Base-by-base conservation (phyloP, 1,284 basidiomycete species). In the Neonothopanus nambi region DNA sequence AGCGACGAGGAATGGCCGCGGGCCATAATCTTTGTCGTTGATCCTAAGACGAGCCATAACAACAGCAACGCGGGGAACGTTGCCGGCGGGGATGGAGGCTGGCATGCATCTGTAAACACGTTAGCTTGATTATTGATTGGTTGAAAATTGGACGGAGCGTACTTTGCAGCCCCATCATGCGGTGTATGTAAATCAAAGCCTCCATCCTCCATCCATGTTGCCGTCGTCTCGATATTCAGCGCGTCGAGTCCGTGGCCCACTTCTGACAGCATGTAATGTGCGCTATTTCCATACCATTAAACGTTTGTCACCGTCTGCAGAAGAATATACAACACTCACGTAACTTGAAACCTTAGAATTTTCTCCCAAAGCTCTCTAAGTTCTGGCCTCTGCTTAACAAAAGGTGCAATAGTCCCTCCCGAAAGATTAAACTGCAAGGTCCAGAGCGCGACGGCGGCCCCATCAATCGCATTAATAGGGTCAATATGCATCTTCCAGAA, bases 21-120 rank as follows among this genome's bases (percentile, higher is more conserved):
- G 18, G 11, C 40, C 40, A 11, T 18, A 24, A 20, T 42, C 40
- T 18, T 18, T 21, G 13, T 21, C 18, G 2, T 42, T 18, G 11
- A 42, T 20, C 11, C 12, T 42, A 13, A 42, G 24, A 17, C 40
- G 13, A 18, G 40, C 40, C 40, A 42, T 42, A 3, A 42, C 40
- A 21, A 42, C 24, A 3, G 18, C 40, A 3, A 42, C 11, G 20
- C 40, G 24, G n/a, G n/a, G 18, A 18, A 42, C 20, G 18, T 24
- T 24, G 12, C 61, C 62, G 2, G 24, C 24, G 3, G 40, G 40
- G 18, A 42, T 42, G 2, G 40, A 21, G 15, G 40, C 18, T 21
- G 40, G 18, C 40, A 42, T 42, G 55, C 65, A 75, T 54, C 75
- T 77, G 24, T n/a, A n/a, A 5, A 39, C n/a, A n/a, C n/a, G n/a